A percentile compares a stretch with the other conserved stretches of the same genome.
phyloP scores from a whole-genome alignment of 768 basidiomycete species.

The Lactifluus volemus region DNA sequence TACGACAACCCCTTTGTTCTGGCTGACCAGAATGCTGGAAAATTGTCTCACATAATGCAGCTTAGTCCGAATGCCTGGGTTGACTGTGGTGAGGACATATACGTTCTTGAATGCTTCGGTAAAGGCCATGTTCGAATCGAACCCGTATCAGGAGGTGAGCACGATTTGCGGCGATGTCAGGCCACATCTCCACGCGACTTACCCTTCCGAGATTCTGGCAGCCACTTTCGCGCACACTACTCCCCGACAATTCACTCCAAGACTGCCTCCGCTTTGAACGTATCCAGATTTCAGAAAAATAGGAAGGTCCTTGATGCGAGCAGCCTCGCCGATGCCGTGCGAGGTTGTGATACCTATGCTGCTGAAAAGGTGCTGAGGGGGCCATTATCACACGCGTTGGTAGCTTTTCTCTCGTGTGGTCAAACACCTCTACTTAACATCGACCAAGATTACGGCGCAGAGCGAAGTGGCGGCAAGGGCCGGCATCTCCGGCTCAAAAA shows the following conservation, averaged over 20 bases:
- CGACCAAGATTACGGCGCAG: conserved; percentile 44
- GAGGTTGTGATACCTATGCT: conserved; percentile 63
- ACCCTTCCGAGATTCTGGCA: conserved; percentile 19
- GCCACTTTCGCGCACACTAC: conserved; percentile 42
- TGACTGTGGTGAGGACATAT: conserved; percentile 59
- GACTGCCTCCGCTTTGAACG: conserved; percentile 11
- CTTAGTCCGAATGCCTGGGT: conserved; percentile 71
- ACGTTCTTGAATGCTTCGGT: conserved; percentile 68
- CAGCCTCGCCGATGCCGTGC: conserved; percentile 50
- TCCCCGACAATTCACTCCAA: conserved; percentile 35
- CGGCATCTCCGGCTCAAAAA: conserved; percentile 57
- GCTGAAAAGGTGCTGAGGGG: conserved; percentile 46
- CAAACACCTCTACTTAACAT: not conserved
- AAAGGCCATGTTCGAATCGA: conserved; percentile 62
- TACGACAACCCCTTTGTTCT: conserved; percentile 67
- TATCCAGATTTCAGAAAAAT: conserved; percentile 14
- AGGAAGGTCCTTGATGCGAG: conserved; percentile 42
- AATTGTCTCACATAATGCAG: conserved; percentile 38
- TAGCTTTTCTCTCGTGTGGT: not conserved
- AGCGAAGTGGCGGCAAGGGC: conserved; percentile 55
- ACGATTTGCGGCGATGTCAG: not conserved
- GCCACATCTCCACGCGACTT: not conserved
- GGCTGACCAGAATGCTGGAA: conserved; percentile 39
- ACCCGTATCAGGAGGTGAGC: conserved; percentile 22
- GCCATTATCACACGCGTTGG: conserved; percentile 42